Percentiles rank a stretch among this genome's conserved stretches.
Conservation (phyloP, 2,329 filamentous ascomycete genomes). For the Ceratocystis eucalypticola region DNA sequence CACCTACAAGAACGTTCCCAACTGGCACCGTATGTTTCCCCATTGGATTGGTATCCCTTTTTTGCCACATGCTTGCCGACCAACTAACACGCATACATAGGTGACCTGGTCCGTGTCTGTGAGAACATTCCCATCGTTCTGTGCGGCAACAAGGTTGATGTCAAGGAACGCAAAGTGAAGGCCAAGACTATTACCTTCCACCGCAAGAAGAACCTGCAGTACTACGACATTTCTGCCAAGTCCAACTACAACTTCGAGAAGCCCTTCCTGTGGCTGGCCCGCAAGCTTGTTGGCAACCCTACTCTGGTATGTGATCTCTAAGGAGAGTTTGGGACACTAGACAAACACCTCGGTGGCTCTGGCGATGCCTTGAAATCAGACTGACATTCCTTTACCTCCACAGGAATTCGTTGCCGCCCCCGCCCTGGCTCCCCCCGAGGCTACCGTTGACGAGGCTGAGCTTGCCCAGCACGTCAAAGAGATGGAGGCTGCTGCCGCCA, state of each 20-base stretch:
- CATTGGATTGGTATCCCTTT: neutral
- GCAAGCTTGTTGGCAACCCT: slow-evolving; percentile 95
- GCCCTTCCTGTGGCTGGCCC: slow-evolving; percentile 97
- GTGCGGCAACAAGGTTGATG: slow-evolving; percentile 98
- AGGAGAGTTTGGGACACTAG: neutral
- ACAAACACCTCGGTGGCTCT: neutral
- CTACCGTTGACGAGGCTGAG: slow-evolving; percentile 71
- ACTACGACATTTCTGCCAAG: slow-evolving; percentile 99
- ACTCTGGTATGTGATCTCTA: slow-evolving; percentile 47
- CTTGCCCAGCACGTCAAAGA: slow-evolving; percentile 75
- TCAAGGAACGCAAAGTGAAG: slow-evolving; percentile 99
- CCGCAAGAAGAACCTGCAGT: slow-evolving; percentile 99
- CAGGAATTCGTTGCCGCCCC: slow-evolving; percentile 95
- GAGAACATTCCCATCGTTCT: slow-evolving; percentile 99
- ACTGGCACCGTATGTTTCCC: slow-evolving; percentile 87
- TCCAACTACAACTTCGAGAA: slow-evolving; percentile 99
- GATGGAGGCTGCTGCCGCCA: slow-evolving; percentile 65
- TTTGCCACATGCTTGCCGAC: neutral
- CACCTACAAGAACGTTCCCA: slow-evolving; percentile 99
- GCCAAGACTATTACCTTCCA: slow-evolving; percentile 99
- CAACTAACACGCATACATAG: slow-evolving; percentile 32
- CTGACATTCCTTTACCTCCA: neutral
- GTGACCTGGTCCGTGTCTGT: slow-evolving; percentile 96
- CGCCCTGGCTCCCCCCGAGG: slow-evolving; percentile 86
- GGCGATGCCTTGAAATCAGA: neutral